Conservation (phyloP, 2,329 filamentous ascomycete species). For the Hirsutella rhossiliensis region DNA sequence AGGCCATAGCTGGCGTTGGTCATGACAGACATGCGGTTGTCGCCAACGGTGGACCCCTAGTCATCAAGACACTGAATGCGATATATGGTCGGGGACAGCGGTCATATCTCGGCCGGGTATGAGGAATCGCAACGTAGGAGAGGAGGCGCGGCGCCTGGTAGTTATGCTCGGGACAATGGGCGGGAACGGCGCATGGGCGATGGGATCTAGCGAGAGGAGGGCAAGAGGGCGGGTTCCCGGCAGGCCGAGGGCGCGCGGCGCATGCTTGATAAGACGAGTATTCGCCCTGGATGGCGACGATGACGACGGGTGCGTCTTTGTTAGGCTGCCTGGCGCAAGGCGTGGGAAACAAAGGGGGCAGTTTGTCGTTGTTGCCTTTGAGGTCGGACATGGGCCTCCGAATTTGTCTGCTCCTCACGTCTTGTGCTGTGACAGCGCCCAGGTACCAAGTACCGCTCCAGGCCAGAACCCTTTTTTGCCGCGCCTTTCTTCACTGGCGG, state of each 20-base stretch:
- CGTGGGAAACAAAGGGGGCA: not conserved
- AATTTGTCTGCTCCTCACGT: not conserved
- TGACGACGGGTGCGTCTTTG: not conserved
- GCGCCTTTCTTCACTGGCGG: too few relatives aligned
- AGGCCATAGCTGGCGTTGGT: constrained; percentile 18
- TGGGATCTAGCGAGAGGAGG: not conserved
- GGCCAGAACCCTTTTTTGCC: too few relatives aligned
- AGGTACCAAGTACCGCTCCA: too few relatives aligned
- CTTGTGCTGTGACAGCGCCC: not conserved
- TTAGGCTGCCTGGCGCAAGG: not conserved
- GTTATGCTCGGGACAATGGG: not conserved
- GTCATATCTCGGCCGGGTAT: not conserved
- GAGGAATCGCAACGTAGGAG: not conserved
- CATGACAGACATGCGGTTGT: constrained; percentile 16
- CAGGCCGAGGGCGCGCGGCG: not conserved
- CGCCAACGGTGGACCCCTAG: constrained; percentile 1
- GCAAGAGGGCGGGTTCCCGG: not conserved
- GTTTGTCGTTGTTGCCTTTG: not conserved
- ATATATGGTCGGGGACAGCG: not conserved
- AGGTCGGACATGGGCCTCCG: not conserved
- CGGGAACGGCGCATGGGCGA: not conserved
- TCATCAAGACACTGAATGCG: not conserved
- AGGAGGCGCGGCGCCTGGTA: not conserved
- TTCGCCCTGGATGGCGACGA: not conserved
- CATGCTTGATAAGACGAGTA: not conserved